These are phyloP conservation scores for Talaromyces sp. DNA, from an alignment of 2,329 filamentous ascomycete genomes.

Conservation along the genomic window DNA sequence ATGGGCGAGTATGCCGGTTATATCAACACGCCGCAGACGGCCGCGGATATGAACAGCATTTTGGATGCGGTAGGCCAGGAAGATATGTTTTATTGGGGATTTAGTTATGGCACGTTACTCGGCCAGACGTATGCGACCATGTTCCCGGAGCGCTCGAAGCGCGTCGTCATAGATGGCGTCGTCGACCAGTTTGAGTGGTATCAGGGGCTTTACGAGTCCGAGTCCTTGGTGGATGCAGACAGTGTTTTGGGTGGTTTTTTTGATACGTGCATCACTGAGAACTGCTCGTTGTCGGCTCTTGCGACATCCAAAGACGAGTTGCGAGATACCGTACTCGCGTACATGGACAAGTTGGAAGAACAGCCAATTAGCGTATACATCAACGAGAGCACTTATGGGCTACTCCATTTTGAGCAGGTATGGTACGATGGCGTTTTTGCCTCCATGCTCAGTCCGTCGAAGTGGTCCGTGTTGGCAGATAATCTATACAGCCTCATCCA, in stretches of 20 bases:
- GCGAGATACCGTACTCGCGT: no score
- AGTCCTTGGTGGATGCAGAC: slow-evolving; percentile 15
- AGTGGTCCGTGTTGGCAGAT: neutral
- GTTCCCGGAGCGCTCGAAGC: no score
- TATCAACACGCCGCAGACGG: slow-evolving; percentile 47
- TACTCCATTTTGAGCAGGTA: neutral
- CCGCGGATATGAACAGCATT: slow-evolving; percentile 48
- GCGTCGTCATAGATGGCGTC: slow-evolving; percentile 20
- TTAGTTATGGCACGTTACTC: slow-evolving; percentile 29
- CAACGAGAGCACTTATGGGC: no score
- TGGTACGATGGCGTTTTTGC: slow-evolving; percentile 18
- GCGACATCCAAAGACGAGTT: no score
- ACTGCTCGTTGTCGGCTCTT: no score
- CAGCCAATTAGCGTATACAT: no score
- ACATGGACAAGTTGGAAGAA: no score
- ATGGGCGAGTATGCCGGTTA: slow-evolving; percentile 42
- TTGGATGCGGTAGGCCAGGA: slow-evolving; percentile 38
- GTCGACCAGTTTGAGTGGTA: slow-evolving; percentile 23
- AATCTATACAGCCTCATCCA: neutral
- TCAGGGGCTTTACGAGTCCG: slow-evolving; percentile 11
- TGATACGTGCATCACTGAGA: no score
- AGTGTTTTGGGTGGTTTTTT: no score
- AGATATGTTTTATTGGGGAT: slow-evolving; percentile 37
- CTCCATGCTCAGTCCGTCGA: neutral
- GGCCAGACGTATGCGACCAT: no score